Conservation (phyloP, 768 basidiomycete species). For the Tricholoma hemisulphureum region DNA sequence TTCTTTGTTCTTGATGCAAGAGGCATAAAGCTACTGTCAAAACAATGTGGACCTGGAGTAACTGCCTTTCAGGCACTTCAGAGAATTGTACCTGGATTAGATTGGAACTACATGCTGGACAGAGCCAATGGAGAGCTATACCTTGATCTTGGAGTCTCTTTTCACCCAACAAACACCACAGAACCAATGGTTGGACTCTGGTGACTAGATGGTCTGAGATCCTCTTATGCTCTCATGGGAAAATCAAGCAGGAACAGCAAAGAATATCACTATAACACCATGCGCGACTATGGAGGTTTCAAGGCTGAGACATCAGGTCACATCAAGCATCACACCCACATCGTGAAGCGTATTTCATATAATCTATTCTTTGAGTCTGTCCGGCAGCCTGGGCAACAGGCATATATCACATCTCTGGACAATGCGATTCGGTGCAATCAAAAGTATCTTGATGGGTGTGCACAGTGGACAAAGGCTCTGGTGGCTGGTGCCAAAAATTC, state of each 20-base stretch:
- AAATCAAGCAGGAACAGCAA: not conserved
- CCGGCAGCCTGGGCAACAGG: not conserved
- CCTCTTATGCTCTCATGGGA: not conserved
- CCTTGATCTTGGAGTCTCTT: not conserved
- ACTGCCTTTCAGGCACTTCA: no score
- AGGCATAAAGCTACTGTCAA: no score
- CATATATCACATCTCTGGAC: not conserved
- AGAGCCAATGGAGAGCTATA: not conserved
- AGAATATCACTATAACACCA: not conserved
- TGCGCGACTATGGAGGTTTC: not conserved
- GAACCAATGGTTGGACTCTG: not conserved
- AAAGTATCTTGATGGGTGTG: not conserved
- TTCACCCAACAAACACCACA: not conserved
- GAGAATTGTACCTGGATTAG: no score
- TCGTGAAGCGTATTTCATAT: not conserved
- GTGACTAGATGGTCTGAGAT: not conserved
- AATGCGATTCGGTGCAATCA: not conserved
- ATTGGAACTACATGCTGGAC: not conserved
- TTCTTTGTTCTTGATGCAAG: no score
- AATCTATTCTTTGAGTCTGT: not conserved
- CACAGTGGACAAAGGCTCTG: not conserved
- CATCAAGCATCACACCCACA: not conserved
- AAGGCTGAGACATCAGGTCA: not conserved
- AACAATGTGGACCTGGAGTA: no score
- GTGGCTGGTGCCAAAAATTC: not conserved